phyloP scores from a whole-genome alignment of 1,139 yeast species.

The Hemisphaericaspora lyxosophila region DNA sequence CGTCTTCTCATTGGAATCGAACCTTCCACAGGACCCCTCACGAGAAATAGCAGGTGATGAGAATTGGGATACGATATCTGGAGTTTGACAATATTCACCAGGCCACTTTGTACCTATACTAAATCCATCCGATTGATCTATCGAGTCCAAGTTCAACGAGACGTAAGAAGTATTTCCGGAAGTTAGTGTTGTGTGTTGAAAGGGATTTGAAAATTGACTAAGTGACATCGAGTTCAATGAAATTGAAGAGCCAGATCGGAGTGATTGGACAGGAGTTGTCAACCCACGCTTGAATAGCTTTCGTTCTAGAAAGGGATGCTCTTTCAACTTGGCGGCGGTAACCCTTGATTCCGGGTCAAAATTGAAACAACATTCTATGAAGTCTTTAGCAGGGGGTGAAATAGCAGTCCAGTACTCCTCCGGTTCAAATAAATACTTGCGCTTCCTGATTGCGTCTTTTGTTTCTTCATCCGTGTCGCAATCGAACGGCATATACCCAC shows the following conservation, averaged over 20 bases:
- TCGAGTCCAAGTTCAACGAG: not conserved
- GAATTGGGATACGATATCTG: constrained; percentile 29
- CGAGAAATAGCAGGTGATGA: constrained; percentile 23
- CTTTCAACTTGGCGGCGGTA: constrained; percentile 44
- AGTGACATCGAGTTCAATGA: not conserved
- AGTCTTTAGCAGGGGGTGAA: constrained; percentile 57
- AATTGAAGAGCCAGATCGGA: not conserved
- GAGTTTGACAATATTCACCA: constrained; percentile 33
- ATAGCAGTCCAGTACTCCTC: constrained; percentile 58
- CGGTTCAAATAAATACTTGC: constrained; percentile 63
- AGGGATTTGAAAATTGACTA: not conserved
- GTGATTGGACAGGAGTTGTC: constrained; percentile 3
- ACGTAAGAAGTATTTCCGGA: not conserved
- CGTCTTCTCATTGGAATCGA: not conserved
- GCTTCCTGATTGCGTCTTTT: constrained; percentile 55
- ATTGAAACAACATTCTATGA: constrained; percentile 55
- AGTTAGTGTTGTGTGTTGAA: not conserved
- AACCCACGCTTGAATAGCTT: not conserved
- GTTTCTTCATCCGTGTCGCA: constrained; percentile 74
- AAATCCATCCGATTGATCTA: constrained; percentile 10
- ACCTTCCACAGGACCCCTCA: not conserved
- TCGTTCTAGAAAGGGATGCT: constrained; percentile 44
- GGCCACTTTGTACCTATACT: constrained; percentile 19
- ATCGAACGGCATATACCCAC: constrained; percentile 81
- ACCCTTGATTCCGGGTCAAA: constrained; percentile 48